phyloP scores from a whole-genome alignment of 331 rosid genomes.

The Acacia concinna region DNA sequence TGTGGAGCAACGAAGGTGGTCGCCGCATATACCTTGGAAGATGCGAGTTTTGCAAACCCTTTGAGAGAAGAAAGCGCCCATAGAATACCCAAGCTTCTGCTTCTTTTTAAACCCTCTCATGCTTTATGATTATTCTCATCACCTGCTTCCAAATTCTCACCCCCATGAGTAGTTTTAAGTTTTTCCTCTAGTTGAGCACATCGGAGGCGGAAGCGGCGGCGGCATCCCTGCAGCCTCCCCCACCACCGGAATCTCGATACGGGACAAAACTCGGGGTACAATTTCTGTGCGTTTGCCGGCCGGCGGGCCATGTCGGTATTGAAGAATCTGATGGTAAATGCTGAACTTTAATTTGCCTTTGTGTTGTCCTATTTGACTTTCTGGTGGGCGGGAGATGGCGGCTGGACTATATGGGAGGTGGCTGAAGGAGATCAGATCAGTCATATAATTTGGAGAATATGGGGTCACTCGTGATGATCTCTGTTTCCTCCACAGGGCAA shows the following conservation, averaged over 20 bases:
- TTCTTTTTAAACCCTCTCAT: slow-evolving; percentile 17
- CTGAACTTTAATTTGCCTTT: background rate
- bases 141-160: slow-evolving; percentile 10
- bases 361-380: background rate
- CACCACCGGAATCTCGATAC: background rate
- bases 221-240: background rate
- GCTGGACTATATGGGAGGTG: background rate
- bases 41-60: slow-evolving; percentile 20
- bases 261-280: background rate
- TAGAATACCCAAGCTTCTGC: background rate
- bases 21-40: slow-evolving; percentile 40
- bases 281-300: background rate
- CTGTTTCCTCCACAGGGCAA: slow-evolving; percentile 35
- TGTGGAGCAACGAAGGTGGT: slow-evolving; percentile 36
- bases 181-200: background rate
- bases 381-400: slow-evolving; percentile 17
- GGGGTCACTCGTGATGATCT: background rate
- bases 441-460: slow-evolving; percentile 20
- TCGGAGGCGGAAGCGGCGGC: too few species aligned
- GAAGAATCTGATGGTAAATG: background rate
- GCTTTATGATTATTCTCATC: slow-evolving; percentile 1
- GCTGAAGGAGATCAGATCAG: slow-evolving; percentile 22
- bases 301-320: background rate
- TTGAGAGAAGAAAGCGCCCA: slow-evolving; percentile 18
- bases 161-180: background rate